These are phyloP conservation scores for Cocos nucifera DNA, from an alignment of 176 grass and related monocot genomes.

Conservation along the genomic window DNA sequence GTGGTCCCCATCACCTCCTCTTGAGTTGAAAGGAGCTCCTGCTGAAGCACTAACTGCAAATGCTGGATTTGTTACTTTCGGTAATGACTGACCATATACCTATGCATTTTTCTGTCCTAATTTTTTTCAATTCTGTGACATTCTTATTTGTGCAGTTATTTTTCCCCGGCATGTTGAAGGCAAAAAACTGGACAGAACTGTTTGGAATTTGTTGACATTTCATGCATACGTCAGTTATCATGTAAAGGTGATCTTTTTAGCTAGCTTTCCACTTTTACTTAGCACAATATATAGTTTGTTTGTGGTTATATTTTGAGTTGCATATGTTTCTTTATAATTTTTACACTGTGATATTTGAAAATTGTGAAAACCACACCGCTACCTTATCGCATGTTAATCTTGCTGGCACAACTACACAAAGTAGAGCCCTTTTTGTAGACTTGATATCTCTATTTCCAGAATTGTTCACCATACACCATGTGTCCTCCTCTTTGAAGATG, in stretches of 20 bases:
- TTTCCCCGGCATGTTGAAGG: conserved; percentile 84
- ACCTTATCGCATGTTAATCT: no score
- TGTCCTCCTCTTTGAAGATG: background rate
- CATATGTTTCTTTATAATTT: conserved; percentile 5
- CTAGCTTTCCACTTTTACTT: no score
- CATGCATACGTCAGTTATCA: conserved; percentile 99
- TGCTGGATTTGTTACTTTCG: conserved; percentile 98
- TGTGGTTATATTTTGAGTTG: background rate
- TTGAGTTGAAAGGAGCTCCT: conserved; percentile 79
- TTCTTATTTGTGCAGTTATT: conserved; percentile 60
- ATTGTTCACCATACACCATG: background rate
- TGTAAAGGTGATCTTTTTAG: conserved; percentile 56
- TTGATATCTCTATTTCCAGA: no score
- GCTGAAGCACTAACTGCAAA: conserved; percentile 76
- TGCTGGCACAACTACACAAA: no score
- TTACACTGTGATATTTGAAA: no score
- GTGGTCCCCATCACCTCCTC: conserved; percentile 78
- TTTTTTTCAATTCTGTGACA: conserved; percentile 18
- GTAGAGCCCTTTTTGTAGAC: no score
- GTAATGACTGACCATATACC: conserved; percentile 41
- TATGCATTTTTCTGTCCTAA: conserved; percentile 4
- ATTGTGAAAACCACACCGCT: no score
- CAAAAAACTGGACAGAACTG: conserved; percentile 84
- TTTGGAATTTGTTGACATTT: conserved; percentile 99
- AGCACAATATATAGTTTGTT: background rate